Base-by-base conservation (phyloP, 2,329 filamentous ascomycete species). In the Calonectria pteridis region DNA sequence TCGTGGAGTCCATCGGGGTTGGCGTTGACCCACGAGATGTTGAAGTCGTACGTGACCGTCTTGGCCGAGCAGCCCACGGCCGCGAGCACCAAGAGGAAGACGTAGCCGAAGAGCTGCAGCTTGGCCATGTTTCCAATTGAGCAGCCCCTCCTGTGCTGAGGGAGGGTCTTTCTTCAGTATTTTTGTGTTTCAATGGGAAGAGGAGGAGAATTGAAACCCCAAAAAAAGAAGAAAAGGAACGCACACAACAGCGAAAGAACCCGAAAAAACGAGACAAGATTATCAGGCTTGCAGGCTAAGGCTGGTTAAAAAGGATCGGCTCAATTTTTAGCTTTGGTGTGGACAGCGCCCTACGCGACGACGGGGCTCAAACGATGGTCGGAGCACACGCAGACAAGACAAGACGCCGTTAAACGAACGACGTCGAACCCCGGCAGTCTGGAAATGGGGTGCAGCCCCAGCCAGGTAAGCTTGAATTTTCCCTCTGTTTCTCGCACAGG, bases 21-120 rank as follows among this genome's bases (percentile, higher is more conserved):
- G 11, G 89, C 88, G 68, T 83, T 87, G 18, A 92, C 89, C 91
- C 92, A 93, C 43, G 89, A 89, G 53, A 92, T 85, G 59, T 91
- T 89, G 86, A 91, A 93, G 78, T 91, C 83, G 76, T 90, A 90
- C 2, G 84, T 88, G 40, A 91, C 86, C 0, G 86, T 89, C 63
- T 82, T 80, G 20, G 77, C 79, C 53, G 66, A 46, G 64, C 72
- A 71, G 69, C 70, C 69, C 51, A 66, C 33, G 68, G 73, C 46
- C 37, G 49, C 71, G 50, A 73, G 59, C 20, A 53, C 51, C 43
- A 74, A 37, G 35, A 74, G 29, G 53, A 71, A 59, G 58, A 62
- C 16, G 26, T 53, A 62, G 29, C 55, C 43, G 49, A 73, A 59
- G 33, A 50, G 43, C 3, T 46, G 67, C 23, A 64, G 37, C 35